These are phyloP conservation scores for Sordariomycetes sp. DNA, from an alignment of 2,329 filamentous ascomycete species.

Conservation along the genomic window DNA sequence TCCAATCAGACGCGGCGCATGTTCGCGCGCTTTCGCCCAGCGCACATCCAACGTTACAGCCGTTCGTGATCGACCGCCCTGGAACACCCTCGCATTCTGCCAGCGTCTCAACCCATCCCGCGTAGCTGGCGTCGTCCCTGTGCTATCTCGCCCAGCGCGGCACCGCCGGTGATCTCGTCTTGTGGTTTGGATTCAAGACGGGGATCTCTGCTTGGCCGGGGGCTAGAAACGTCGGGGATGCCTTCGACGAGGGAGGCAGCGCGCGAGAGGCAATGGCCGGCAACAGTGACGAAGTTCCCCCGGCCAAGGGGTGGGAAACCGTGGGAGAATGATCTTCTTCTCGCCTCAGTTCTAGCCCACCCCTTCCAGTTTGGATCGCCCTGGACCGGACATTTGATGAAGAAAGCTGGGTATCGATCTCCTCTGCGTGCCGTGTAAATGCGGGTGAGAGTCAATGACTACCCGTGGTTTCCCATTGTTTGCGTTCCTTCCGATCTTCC, in stretches of 20 bases:
- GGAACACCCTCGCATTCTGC: background rate
- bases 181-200: background rate
- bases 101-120: constrained; percentile 1
- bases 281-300: background rate
- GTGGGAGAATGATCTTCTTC: background rate
- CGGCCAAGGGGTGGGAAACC: background rate
- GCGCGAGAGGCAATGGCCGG: background rate
- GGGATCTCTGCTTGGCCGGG: background rate
- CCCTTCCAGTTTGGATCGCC: background rate
- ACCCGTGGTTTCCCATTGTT: background rate
- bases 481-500: background rate
- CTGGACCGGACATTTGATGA: background rate
- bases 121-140: background rate
- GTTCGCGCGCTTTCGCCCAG: background rate
- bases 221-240: background rate
- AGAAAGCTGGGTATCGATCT: background rate
- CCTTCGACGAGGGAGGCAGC: background rate
- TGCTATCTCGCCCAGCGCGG: background rate
- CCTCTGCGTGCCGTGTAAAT: background rate
- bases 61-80: constrained; percentile 3
- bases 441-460: background rate
- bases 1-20: background rate
- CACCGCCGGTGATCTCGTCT: background rate
- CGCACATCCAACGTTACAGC: constrained; percentile 4
- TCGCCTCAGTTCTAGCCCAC: background rate